These are phyloP conservation scores for Achlya hypogyna DNA, from an alignment of 352 stramenopile genomes.

Conservation along the genomic window DNA sequence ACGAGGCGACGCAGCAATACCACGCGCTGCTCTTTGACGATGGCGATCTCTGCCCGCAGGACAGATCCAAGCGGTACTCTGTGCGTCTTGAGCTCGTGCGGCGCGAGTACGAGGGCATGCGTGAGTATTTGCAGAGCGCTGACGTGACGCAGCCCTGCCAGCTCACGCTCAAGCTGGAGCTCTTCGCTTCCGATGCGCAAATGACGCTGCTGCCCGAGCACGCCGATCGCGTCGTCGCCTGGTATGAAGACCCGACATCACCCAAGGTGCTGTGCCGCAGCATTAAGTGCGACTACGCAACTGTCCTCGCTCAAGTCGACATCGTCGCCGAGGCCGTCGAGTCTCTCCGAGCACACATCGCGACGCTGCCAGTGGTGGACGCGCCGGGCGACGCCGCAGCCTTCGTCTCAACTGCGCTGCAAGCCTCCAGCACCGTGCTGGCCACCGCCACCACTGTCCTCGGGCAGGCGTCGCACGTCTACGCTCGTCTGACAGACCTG, in stretches of 20 bases:
- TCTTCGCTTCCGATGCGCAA: background rate
- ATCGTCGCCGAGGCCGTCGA: background rate
- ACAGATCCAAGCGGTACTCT: background rate
- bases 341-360: background rate
- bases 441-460: background rate
- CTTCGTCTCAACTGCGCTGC: background rate
- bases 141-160: background rate
- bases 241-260: conserved; percentile 6
- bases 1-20: background rate
- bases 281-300: conserved; percentile 10
- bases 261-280: background rate
- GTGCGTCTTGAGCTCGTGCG: background rate
- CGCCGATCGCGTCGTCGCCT: background rate
- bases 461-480: background rate
- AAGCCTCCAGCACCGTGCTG: background rate
- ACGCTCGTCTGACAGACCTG: background rate
- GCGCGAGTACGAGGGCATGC: background rate
- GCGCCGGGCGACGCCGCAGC: background rate
- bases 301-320: background rate
- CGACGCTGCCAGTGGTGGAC: background rate
- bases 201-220: background rate
- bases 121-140: background rate
- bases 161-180: background rate
- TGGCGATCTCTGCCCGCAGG: background rate
- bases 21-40: conserved; percentile 9